Evolutionary conservation across 106 monocot genomes (phyloP), one percentile per base, ranked within the genome.

Genomic region (Phalaenopsis aphrodite): DNA sequence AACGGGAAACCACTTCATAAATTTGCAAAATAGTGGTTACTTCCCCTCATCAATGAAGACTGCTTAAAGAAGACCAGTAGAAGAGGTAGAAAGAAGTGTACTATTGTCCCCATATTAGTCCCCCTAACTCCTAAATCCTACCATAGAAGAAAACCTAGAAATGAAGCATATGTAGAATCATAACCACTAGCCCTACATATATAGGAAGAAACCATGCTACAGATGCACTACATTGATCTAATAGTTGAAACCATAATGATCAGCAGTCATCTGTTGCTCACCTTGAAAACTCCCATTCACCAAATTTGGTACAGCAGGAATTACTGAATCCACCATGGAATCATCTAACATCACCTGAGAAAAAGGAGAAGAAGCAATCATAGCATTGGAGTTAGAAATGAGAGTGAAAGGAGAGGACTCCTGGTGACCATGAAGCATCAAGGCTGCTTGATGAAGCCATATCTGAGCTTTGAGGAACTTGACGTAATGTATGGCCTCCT

Each of bases 401-500:
- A 30, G 39, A 5, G 37, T 6, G 4, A 15, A 30, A 41, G 41
- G 38, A 15, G 30, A 41, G 15, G 30, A 14, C 15, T 74, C 74
- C 14, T 74, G 43, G 12, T 42, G 7, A 5, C 42, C 74, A 7
- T 74, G 74, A 45, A 45, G 43, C 43, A 74, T 8, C 43, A 42
- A 19, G 9, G 84, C 76, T 11, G 87, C 82, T 48, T 91, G 87
- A 74, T 91, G 93, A 14, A 91, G 82, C 79, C 72, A 84, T 43
- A 94, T 85, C 85, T 94, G 93, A 42, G 87, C 46, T 80, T 94
- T 89, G 73, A 94, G 87, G 79, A 91, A 94, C 89, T 94, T 91
- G 38, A 94, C 93, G 74, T 94, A 94, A 82, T 89, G 88, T 61
- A 94, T 94, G 77, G 93, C 93, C 66, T 94, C 91, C 72, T 94